A percentile compares a stretch with the other conserved stretches of the same genome.
Evolutionary conservation across 2,329 filamentous ascomycete genomes (phyloP).

Genomic region (Pseudopyrenochaeta lycopersici): DNA sequence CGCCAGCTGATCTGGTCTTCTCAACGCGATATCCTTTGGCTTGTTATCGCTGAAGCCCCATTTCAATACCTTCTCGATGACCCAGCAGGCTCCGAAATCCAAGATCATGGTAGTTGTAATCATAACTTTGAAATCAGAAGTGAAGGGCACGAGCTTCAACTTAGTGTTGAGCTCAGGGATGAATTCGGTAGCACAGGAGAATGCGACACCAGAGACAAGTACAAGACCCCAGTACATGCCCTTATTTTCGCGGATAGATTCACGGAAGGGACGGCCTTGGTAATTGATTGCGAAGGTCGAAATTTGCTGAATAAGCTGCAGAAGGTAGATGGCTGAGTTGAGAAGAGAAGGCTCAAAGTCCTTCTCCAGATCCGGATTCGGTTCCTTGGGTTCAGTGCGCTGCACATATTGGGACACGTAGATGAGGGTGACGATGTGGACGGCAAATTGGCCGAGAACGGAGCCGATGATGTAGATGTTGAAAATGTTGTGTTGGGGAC

Average conservation of each 20-base stretch:
- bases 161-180: slow-evolving; percentile 94
- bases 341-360: slow-evolving; percentile 93
- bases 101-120: slow-evolving; percentile 86
- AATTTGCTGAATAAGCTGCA: slow-evolving; percentile 98
- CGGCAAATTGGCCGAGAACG: slow-evolving; percentile 94
- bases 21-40: slow-evolving; percentile 90
- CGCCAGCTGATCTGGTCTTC: slow-evolving; percentile 85
- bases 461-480: slow-evolving; percentile 99
- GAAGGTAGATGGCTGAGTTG: slow-evolving; percentile 95
- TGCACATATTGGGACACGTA: slow-evolving; percentile 94
- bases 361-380: slow-evolving; percentile 86
- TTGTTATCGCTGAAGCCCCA: slow-evolving; percentile 86
- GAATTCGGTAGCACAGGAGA: slow-evolving; percentile 94
- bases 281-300: slow-evolving; percentile 99
- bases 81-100: slow-evolving; percentile 86
- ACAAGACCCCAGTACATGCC: slow-evolving; percentile 98
- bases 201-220: slow-evolving; percentile 87
- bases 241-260: slow-evolving; percentile 92
- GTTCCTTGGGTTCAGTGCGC: slow-evolving; percentile 74
- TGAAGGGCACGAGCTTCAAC: slow-evolving; percentile 92
- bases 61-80: slow-evolving; percentile 89
- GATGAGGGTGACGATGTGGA: slow-evolving; percentile 92
- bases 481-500: slow-evolving; percentile 98
- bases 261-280: slow-evolving; percentile 96
- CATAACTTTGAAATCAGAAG: slow-evolving; percentile 84